Percentiles rank a stretch among this genome's conserved stretches.
Evolutionary conservation across 306 rosid species (phyloP).

Genomic region (Luffa aegyptiaca): DNA sequence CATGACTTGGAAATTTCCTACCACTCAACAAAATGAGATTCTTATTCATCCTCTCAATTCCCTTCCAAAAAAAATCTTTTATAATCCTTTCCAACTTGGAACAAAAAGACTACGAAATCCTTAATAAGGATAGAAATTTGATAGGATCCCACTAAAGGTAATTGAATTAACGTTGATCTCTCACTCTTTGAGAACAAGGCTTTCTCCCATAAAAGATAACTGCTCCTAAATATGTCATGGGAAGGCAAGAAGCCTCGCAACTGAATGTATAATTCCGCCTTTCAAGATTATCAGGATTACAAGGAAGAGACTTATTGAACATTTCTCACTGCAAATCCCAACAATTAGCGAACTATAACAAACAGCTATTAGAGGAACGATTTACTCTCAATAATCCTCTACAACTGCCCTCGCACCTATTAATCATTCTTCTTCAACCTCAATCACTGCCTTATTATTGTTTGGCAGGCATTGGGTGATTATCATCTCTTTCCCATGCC

Average conservation of each 20-base stretch:
- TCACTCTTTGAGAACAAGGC: background rate
- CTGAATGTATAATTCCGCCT: background rate
- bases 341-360: background rate
- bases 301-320: background rate
- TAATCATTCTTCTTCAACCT: background rate
- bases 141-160: background rate
- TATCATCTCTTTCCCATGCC: background rate
- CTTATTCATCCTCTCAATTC: background rate
- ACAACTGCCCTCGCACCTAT: background rate
- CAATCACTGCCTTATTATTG: background rate
- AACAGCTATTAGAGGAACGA: background rate
- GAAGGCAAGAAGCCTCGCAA: background rate
- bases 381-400: background rate
- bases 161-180: background rate
- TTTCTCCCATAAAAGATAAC: background rate
- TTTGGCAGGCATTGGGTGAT: background rate
- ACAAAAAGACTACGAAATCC: background rate
- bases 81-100: background rate
- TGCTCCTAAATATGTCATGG: background rate
- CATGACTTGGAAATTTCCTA: background rate
- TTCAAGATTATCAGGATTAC: background rate
- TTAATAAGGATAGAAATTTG: background rate
- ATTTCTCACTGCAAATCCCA: background rate
- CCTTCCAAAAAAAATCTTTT: background rate
- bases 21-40: background rate